These are phyloP conservation scores for Rubia yunnanensis DNA, from an alignment of 257 asterid species.

Conservation along the genomic window DNA sequence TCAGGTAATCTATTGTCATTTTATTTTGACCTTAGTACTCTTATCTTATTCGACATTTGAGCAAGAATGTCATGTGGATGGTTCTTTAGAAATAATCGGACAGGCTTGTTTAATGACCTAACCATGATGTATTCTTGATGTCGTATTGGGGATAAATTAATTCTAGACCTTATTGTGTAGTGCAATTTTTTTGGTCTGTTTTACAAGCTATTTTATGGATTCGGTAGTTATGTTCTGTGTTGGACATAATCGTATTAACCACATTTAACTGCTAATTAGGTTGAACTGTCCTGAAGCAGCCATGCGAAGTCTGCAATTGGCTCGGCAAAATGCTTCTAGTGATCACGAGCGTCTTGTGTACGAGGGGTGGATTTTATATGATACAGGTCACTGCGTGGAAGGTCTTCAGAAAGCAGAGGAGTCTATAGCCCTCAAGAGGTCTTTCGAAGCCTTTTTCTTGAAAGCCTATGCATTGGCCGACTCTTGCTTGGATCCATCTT, in stretches of 20 bases:
- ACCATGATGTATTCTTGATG: background rate
- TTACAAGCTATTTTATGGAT: background rate
- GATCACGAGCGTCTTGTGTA: constrained; percentile 87
- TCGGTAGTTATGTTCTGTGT: background rate
- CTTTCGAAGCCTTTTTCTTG: constrained; percentile 96
- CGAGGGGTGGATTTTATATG: constrained; percentile 98
- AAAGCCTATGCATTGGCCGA: constrained; percentile 99
- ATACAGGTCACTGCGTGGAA: constrained; percentile 94
- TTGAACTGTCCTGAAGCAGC: constrained; percentile 98
- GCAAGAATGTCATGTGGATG: background rate
- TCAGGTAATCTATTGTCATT: constrained; percentile 42
- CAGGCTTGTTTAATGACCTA: background rate
- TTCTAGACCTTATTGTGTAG: no score
- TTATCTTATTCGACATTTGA: background rate
- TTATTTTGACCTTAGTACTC: background rate
- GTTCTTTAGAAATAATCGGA: background rate
- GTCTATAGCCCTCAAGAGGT: constrained; percentile 79
- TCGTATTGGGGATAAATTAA: no score
- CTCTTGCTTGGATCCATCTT: constrained; percentile 85
- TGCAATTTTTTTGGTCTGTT: no score
- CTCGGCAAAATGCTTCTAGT: constrained; percentile 82
- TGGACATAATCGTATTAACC: background rate
- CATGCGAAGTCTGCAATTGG: constrained; percentile 90
- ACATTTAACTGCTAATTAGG: constrained; percentile 32
- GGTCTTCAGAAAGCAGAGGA: constrained; percentile 93